Evolutionary conservation across 148 eudicot species (phyloP).

Genomic region (Rhododendron griersonianum): DNA sequence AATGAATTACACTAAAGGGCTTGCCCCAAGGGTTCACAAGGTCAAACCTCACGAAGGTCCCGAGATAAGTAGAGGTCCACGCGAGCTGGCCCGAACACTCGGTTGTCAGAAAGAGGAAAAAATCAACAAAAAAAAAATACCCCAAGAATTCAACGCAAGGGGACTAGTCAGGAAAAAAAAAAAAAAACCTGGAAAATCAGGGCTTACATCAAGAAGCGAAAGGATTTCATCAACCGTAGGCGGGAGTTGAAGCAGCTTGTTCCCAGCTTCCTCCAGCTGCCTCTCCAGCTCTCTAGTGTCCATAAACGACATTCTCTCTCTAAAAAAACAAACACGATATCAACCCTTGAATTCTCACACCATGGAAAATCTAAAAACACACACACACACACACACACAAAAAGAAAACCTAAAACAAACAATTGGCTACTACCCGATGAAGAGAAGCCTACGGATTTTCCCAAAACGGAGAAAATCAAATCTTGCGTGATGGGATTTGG

Average conservation of each 20-base stretch:
- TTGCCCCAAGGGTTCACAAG: no score
- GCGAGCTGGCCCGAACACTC: no score
- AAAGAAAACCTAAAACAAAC: not conserved
- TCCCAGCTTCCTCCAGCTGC: slow-evolving; percentile 49
- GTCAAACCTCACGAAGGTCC: no score
- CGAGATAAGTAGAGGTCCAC: no score
- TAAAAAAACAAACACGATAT: not conserved
- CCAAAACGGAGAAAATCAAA: not conserved
- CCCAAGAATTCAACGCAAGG: not conserved
- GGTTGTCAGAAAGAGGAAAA: no score
- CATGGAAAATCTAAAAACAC: not conserved
- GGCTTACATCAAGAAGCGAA: slow-evolving; percentile 58
- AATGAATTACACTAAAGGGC: no score
- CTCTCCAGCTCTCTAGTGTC: slow-evolving; percentile 43
- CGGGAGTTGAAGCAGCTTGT: slow-evolving; percentile 42
- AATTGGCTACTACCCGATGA: not conserved
- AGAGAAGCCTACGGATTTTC: not conserved
- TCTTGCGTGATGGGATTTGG: not conserved
- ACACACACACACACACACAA: not conserved
- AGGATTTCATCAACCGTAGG: slow-evolving; percentile 47
- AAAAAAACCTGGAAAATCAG: not conserved
- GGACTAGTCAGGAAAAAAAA: not conserved
- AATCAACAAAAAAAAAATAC: no score
- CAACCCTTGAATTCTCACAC: not conserved
- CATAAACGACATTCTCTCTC: slow-evolving; percentile 27